Evolutionary conservation across 2,329 filamentous ascomycete genomes (phyloP).

Genomic region (Diplodia corticola): DNA sequence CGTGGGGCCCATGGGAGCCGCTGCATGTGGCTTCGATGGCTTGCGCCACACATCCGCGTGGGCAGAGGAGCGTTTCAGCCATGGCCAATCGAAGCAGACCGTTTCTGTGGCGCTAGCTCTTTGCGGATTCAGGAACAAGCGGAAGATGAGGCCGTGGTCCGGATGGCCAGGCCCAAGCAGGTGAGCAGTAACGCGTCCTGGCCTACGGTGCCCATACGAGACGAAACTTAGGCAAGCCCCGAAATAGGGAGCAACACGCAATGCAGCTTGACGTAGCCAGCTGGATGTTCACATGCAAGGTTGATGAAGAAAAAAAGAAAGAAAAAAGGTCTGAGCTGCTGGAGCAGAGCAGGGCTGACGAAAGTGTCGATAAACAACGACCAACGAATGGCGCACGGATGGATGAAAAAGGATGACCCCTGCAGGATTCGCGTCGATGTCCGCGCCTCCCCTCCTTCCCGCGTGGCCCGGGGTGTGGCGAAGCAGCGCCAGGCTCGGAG

Average conservation of each 20-base stretch:
- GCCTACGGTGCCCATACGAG: background rate
- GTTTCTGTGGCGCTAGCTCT: background rate
- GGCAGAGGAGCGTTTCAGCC: background rate
- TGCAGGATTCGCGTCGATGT: background rate
- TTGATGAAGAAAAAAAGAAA: background rate
- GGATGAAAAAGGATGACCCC: background rate
- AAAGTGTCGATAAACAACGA: background rate
- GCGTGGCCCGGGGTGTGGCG: background rate
- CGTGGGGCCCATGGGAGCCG: background rate
- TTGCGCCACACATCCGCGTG: background rate
- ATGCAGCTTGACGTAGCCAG: background rate
- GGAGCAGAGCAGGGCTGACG: too few species aligned
- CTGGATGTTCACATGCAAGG: background rate
- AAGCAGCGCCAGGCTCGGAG: background rate
- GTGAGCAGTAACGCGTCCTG: background rate
- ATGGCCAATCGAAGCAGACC: background rate
- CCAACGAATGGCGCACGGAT: background rate
- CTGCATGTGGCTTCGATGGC: background rate
- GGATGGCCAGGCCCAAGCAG: background rate
- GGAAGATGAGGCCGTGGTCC: background rate
- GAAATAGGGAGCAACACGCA: background rate
- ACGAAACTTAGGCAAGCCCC: background rate
- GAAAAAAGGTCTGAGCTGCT: too few species aligned
- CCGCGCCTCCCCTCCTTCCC: background rate
- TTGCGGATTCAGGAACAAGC: background rate